Percentiles rank a stretch among this genome's conserved stretches.
phyloP scores from a whole-genome alignment of 202 grass and related monocot species.

The Digitaria exilis region DNA sequence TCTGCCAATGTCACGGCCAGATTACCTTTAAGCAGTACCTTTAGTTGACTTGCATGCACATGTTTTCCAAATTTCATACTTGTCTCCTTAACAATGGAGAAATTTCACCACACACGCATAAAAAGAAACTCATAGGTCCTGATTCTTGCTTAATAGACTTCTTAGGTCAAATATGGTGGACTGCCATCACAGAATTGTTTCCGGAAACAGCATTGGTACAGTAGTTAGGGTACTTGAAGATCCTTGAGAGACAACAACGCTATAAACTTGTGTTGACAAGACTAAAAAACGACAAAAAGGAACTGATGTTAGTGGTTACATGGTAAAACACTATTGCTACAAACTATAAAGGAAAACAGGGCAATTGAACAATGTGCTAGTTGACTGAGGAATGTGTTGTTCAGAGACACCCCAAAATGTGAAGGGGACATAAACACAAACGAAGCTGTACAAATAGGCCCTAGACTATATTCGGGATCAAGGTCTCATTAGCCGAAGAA shows the following conservation, averaged over 20 bases:
- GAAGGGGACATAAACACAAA: slow-evolving; percentile 36
- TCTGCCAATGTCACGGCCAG: background rate
- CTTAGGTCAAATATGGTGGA: background rate
- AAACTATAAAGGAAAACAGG: slow-evolving; percentile 15
- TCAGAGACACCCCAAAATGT: slow-evolving; percentile 17
- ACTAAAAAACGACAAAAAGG: slow-evolving; percentile 8
- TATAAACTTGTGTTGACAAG: background rate
- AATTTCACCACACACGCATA: no score
- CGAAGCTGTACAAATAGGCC: slow-evolving; percentile 13
- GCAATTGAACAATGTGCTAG: slow-evolving; percentile 10
- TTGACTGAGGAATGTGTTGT: slow-evolving; percentile 7
- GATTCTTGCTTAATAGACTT: background rate
- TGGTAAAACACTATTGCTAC: slow-evolving; percentile 7
- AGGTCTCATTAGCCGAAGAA: no score
- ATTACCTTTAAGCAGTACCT: background rate
- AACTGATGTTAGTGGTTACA: background rate
- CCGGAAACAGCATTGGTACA: background rate
- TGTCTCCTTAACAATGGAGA: background rate
- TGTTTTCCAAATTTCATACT: background rate
- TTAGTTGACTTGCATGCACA: background rate
- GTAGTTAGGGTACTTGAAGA: background rate
- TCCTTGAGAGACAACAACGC: background rate
- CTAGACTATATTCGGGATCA: slow-evolving; percentile 31
- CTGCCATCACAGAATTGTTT: background rate
- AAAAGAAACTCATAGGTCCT: no score